phyloP scores from a whole-genome alignment of 2,329 filamentous ascomycete genomes.

The Diaporthe humulicola region DNA sequence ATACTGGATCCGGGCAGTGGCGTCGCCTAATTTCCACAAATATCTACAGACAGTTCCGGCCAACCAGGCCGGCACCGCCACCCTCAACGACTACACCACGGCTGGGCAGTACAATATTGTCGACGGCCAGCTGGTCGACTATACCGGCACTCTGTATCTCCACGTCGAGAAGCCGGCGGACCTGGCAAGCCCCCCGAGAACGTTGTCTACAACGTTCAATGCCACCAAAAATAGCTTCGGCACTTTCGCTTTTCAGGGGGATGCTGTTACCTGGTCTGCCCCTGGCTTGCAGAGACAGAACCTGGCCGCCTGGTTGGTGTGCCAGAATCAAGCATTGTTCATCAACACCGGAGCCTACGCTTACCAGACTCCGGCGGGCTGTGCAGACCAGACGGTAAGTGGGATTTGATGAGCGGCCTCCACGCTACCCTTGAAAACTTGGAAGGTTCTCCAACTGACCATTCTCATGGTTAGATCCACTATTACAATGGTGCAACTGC shows the following conservation, averaged over 20 bases:
- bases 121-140: slow-evolving; percentile 65
- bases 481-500: slow-evolving; percentile 53
- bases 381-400: slow-evolving; percentile 70
- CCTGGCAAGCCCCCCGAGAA: slow-evolving; percentile 56
- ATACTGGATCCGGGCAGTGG: slow-evolving; percentile 71
- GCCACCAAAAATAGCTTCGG: slow-evolving; percentile 66
- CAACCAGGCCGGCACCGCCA: slow-evolving; percentile 59
- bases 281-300: slow-evolving; percentile 65
- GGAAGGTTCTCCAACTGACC: slow-evolving; percentile 10
- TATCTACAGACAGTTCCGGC: slow-evolving; percentile 64
- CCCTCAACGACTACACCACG: slow-evolving; percentile 63
- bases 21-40: slow-evolving; percentile 68
- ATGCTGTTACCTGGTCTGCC: slow-evolving; percentile 67
- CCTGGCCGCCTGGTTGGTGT: slow-evolving; percentile 71
- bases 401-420: neutral
- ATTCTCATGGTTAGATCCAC: slow-evolving; percentile 52
- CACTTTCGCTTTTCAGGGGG: slow-evolving; percentile 69
- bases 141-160: slow-evolving; percentile 58
- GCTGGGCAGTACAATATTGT: slow-evolving; percentile 71
- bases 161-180: slow-evolving; percentile 61
- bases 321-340: slow-evolving; percentile 63
- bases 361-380: slow-evolving; percentile 69
- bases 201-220: slow-evolving; percentile 65
- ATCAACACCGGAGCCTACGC: slow-evolving; percentile 71
- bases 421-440: neutral